Percentiles rank a stretch among this genome's conserved stretches.
Conservation (phyloP, 2,329 filamentous ascomycete genomes). For the Cryphonectria parasitica region DNA sequence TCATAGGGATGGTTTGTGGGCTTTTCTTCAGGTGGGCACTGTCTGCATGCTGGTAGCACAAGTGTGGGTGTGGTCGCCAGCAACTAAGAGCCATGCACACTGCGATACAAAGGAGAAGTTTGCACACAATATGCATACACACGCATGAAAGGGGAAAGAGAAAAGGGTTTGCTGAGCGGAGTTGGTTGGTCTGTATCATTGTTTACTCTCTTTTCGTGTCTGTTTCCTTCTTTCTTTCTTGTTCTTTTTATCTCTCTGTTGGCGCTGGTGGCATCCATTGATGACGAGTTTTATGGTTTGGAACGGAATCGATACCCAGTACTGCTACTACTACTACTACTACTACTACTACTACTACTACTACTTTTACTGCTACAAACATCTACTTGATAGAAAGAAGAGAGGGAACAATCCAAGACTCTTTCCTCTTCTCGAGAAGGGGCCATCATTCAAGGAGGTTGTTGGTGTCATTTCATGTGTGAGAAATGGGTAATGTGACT, state of each 20-base stretch:
- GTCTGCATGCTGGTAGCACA: not conserved
- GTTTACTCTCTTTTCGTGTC: not conserved
- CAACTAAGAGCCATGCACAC: not conserved
- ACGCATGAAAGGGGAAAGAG: not conserved
- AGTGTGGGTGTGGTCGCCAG: not conserved
- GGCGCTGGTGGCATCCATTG: constrained; percentile 15
- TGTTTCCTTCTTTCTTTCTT: not conserved
- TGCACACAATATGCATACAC: not conserved
- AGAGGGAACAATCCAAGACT: constrained; percentile 12
- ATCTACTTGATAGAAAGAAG: constrained; percentile 19
- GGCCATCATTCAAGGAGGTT: too few relatives aligned
- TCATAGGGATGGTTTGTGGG: constrained; percentile 23
- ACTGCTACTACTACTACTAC: constrained; percentile 11
- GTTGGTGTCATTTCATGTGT: not conserved
- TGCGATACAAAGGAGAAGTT: not conserved
- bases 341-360: constrained; percentile 3
- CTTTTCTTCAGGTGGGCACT: not conserved
- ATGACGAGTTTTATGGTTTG: constrained; percentile 28
- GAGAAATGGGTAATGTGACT: not conserved
- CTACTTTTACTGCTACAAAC: not conserved
- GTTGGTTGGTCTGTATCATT: not conserved
- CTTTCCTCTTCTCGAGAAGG: not conserved
- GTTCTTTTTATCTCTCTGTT: not conserved
- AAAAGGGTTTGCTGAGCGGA: not conserved
- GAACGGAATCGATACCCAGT: constrained; percentile 31